Evolutionary conservation across 2,329 filamentous ascomycete species (phyloP), one percentile per base, ranked within the genome.

Genomic region (Remersonia thermophila): DNA sequence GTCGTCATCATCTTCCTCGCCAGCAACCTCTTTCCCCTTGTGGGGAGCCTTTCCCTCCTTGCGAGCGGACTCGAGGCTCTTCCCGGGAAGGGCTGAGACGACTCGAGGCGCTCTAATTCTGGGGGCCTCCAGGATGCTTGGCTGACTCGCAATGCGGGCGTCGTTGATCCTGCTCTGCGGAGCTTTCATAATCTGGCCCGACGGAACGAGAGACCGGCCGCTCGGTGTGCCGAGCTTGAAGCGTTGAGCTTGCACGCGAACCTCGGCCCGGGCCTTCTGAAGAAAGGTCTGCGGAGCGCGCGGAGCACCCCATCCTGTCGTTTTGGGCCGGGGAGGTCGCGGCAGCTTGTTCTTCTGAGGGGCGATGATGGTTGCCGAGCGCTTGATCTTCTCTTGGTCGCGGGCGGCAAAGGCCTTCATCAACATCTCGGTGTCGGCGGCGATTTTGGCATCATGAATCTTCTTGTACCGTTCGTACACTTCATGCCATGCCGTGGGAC

Each of bases 401-500:
- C 80, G 65, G 11, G 66, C 71, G 11, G 67, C 65, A 31, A 80
- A 60, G 29, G 71, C 68, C 32, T 63, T 64, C 48, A 65, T 70
- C 38, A 85, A 62, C 36, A 63, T 65, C 40, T 66, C 67, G 39
- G 73, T 68, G 45, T 79, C 77, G 15, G 64, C 62, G 4, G 65
- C 63, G 7, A 80, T 65, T 35, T 72, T 65, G 35, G 66, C 60
- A 25, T 72, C 62, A 27, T 76, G 69, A 43, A 78, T 65, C 29
- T 63, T 64, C 45, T 73, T 68, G 51, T 87, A 78, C 44, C 76
- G 74, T 45, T 69, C 63, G 60, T 93, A 95, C 11, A 93, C 67
- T 37, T 80, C 75, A 53, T 79, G 75, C 86, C 86, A 95, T 41
- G 75, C 76, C 26, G 65, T 64, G 0, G 79, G 73, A 43, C 83